phyloP scores from a whole-genome alignment of 2,329 filamentous ascomycete species.

The Corynespora cassiicola region DNA sequence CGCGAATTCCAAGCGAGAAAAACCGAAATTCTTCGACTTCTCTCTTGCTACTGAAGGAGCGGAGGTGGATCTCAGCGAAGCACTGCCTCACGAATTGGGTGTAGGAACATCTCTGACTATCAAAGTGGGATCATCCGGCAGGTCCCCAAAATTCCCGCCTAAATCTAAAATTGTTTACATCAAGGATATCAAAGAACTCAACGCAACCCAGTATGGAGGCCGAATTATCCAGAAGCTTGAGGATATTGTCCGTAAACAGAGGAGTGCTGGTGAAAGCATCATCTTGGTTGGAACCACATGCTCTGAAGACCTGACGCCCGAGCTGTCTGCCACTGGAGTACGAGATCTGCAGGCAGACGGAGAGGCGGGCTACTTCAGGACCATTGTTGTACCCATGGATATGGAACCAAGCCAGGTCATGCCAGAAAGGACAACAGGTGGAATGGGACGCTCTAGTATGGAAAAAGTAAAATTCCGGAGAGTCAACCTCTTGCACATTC shows the following conservation, averaged over 20 bases:
- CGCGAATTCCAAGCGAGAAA: slow-evolving; percentile 4
- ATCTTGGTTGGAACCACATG: slow-evolving; percentile 81
- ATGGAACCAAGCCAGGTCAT: slow-evolving; percentile 15
- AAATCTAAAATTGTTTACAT: slow-evolving; percentile 75
- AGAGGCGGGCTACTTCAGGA: slow-evolving; percentile 39
- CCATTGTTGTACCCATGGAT: slow-evolving; percentile 38
- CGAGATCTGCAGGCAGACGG: slow-evolving; percentile 52
- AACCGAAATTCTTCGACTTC: slow-evolving; percentile 39
- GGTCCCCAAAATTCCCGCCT: slow-evolving; percentile 25
- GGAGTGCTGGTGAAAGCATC: slow-evolving; percentile 73
- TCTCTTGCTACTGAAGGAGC: slow-evolving; percentile 25
- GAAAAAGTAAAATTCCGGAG: slow-evolving; percentile 42
- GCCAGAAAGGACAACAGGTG: slow-evolving; percentile 19
- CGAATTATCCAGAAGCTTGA: slow-evolving; percentile 74
- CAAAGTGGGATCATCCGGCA: slow-evolving; percentile 23
- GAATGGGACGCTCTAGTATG: slow-evolving; percentile 13
- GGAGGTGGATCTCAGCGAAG: slow-evolving; percentile 30
- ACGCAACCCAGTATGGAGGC: slow-evolving; percentile 70
- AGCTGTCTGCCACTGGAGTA: slow-evolving; percentile 52
- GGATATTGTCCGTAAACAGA: slow-evolving; percentile 72
- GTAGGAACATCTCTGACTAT: slow-evolving; percentile 21
- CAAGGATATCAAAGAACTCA: slow-evolving; percentile 81
- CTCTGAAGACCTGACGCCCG: slow-evolving; percentile 55
- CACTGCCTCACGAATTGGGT: slow-evolving; percentile 24
- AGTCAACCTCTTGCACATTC: slow-evolving; percentile 71